Conservation (phyloP, 2,329 filamentous ascomycete species). For the Aureobasidium sp. region DNA sequence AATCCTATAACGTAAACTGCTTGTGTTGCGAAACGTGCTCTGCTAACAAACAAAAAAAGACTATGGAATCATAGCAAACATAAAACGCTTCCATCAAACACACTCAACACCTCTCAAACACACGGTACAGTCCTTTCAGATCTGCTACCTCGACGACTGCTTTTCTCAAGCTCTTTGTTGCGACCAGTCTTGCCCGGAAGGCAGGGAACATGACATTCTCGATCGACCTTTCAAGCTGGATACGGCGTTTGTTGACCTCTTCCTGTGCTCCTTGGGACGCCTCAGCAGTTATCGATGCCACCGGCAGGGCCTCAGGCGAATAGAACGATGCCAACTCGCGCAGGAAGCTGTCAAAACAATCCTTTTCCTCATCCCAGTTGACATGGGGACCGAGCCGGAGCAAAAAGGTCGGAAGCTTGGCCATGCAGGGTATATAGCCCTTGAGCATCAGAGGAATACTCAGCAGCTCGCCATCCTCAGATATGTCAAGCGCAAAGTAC, state of each 20-base stretch:
- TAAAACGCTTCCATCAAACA: not conserved
- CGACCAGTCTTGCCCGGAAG: slow-evolving; percentile 72
- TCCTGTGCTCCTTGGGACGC: slow-evolving; percentile 35
- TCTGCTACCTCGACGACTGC: slow-evolving; percentile 82
- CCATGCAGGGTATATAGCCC: slow-evolving; percentile 76
- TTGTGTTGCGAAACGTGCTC: not conserved
- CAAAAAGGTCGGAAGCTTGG: slow-evolving; percentile 82
- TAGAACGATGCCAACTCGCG: slow-evolving; percentile 83
- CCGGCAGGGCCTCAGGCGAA: slow-evolving; percentile 72
- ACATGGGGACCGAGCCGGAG: slow-evolving; percentile 81
- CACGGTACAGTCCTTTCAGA: slow-evolving; percentile 82
- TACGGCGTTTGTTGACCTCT: slow-evolving; percentile 30
- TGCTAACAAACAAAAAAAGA: not conserved
- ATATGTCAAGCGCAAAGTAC: slow-evolving; percentile 84
- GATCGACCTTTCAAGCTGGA: slow-evolving; percentile 63
- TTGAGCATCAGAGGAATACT: slow-evolving; percentile 79
- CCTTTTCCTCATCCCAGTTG: slow-evolving; percentile 74
- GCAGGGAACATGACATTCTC: slow-evolving; percentile 88
- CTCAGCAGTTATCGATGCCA: slow-evolving; percentile 35
- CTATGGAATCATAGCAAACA: slow-evolving; percentile 1
- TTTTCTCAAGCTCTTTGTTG: slow-evolving; percentile 66
- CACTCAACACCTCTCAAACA: slow-evolving; percentile 82
- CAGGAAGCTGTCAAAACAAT: slow-evolving; percentile 79
- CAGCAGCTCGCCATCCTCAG: slow-evolving; percentile 64
- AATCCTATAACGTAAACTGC: no score